Conservation (phyloP, 1,139 yeast genomes). For the Candida tropicalis region DNA sequence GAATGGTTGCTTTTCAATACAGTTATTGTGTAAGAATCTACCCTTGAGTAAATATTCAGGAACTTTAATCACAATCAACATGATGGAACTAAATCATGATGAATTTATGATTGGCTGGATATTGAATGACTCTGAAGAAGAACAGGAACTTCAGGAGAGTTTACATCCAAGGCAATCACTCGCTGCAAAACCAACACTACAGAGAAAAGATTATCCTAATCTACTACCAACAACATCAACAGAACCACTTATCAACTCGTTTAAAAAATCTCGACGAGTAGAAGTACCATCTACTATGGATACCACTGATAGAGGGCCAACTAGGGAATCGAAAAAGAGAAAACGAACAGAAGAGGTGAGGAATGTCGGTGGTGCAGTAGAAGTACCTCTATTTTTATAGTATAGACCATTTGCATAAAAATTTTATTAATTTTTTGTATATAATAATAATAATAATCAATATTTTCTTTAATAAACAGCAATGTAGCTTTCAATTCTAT, state of each 20-base stretch:
- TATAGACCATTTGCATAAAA: too few species aligned
- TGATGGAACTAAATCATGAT: conserved; percentile 44
- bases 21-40: conserved; percentile 41
- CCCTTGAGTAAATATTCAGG: conserved; percentile 51
- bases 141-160: conserved; percentile 4
- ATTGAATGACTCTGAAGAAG: conserved; percentile 16
- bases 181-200: background rate
- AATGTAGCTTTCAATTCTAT: conserved; percentile 76
- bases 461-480: conserved; percentile 53
- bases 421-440: too few species aligned
- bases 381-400: conserved; percentile 42
- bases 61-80: conserved; percentile 61
- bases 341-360: conserved; percentile 18
- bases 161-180: background rate
- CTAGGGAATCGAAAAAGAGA: conserved; percentile 2
- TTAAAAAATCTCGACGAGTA: conserved; percentile 6
- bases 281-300: conserved; percentile 7
- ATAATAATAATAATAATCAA: background rate
- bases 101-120: conserved; percentile 18
- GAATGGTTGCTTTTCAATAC: conserved; percentile 54
- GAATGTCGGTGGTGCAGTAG: conserved; percentile 43
- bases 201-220: background rate
- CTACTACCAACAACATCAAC: background rate
- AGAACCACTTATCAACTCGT: conserved; percentile 14
- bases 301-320: background rate